Evolutionary conservation across 1,284 basidiomycete species (phyloP), one percentile per base, ranked within the genome.

Genomic region (Moesziomyces sp.): DNA sequence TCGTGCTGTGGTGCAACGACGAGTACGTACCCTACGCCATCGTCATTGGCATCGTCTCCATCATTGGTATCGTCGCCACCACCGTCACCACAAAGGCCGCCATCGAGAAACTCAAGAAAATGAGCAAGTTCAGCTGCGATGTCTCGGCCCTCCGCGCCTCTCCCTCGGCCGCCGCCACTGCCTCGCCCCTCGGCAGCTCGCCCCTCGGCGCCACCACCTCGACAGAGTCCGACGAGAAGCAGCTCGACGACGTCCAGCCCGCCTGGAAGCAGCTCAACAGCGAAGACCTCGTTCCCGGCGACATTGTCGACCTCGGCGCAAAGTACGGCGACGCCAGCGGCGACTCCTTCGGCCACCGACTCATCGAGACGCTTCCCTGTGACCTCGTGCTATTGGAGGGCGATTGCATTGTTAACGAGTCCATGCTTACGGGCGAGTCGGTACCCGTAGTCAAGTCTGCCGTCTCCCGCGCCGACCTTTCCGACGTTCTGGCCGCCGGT

Each of bases 351-450:
- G 54, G 52, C 5, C 66, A 61, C 24, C 51, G 60, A 6, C 54
- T 71, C 35, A 23, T 77, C 35, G 59, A 58, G 30, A 57, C 53
- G 14, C 55, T 76, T 3, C 66, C 74, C 8, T 70, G 66, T 56
- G 74, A 76, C 45, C 14, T 58, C 10, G 44, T 75, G 4, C 48
- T 76, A 24, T 51, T 76, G 21, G 60, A 70, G 54, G 64, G 72
- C 52, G 73, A 68, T 26, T 65, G 58, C 43, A 70, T 76, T 46
- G 66, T 65, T 23, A 66, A 67, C 59, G 74, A 76, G 44, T 46
- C 66, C 16, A 76, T 76, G 74, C 56, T 76, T 19, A 75, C 74
- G 6, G 74, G 74, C n/a, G 74, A 76, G 49, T 60, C 66, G 14
- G 67, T 76, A 1, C 74, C 74, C 5, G 67, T 76, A 0, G 49